Conservation (phyloP, 345 rosid species). For the Carallia pectinifolia region DNA sequence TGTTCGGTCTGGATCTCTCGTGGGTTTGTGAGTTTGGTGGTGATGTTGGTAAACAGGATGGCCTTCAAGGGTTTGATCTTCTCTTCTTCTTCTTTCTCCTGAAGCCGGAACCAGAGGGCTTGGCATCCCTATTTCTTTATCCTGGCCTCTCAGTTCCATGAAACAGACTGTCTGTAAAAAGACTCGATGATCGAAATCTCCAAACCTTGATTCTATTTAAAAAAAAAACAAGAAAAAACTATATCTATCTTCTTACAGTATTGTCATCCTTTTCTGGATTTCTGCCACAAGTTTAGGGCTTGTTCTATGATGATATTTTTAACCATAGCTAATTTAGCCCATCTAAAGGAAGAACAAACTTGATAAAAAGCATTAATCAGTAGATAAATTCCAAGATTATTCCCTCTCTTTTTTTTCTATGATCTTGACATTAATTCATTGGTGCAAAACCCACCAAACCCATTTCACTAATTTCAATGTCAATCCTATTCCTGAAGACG, state of each 20-base stretch:
- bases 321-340: constrained; percentile 22
- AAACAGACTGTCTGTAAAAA: constrained; percentile 17
- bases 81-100: constrained; percentile 28
- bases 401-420: constrained; percentile 5
- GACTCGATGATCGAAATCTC: background rate
- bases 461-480: constrained; percentile 26
- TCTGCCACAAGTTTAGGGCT: background rate
- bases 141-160: constrained; percentile 46
- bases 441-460: constrained; percentile 42
- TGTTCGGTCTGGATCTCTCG: constrained; percentile 33
- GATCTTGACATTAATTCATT: constrained; percentile 27
- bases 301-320: constrained; percentile 9
- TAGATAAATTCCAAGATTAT: constrained; percentile 10
- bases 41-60: constrained; percentile 19
- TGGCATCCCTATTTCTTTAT: constrained; percentile 28
- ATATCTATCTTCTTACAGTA: background rate
- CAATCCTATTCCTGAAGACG: constrained; percentile 21
- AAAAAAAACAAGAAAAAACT: too few relatives aligned
- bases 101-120: constrained; percentile 28
- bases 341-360: constrained; percentile 2
- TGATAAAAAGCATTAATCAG: constrained; percentile 26
- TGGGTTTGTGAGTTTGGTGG: constrained; percentile 14
- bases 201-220: background rate
- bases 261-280: background rate
- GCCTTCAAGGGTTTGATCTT: constrained; percentile 33